Base-by-base conservation (phyloP, 805 yeast species). In the Cephaloascus albidus region DNA sequence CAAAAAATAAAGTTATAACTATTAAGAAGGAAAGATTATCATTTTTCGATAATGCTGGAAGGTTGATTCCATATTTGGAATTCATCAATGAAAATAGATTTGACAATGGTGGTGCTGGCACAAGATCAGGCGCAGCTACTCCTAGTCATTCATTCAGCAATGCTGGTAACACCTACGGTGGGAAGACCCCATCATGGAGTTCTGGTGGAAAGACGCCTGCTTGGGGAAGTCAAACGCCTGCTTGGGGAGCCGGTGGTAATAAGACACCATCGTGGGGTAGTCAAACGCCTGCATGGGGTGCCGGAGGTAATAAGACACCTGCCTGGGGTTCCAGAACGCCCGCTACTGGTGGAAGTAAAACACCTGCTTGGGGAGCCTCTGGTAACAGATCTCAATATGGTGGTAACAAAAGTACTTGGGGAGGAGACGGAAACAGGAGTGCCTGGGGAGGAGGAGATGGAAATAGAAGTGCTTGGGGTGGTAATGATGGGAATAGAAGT, bases 1-100 rank as follows among this genome's bases (percentile, higher is more conserved):
- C 96, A 20, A 89, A 89, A 48, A 81, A 81, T 54, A 93, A 90
- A 58, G 85, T 84, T 43, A 78, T 89, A 44, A 85, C 90, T 42
- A 85, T 93, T 27, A 81, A 79, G 50, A 89, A 89, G 54, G 71
- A 75, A 27, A 85, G 81, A 53, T 70, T 93, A 51, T 74, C 86
- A 46, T 90, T 87, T 51, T 51, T 69, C 40, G 75, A 83, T 37
- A 79, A 76, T 41, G 65, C 74, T 38, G 87, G 87, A 36, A 78
- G 71, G 46, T 72, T 86, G 42, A 69, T 83, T 33, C 82, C 95
- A 16, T 87, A 85, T 55, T 81, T 83, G 49, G 85, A 87, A 46
- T 83, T 85, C 49, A 71, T 86, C 38, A 85, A 80, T 33, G 75
- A 63, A 37, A 53, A 57, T 34, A 38, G 39, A 35, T 30, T 38